Conservation (phyloP, 495 filamentous ascomycete genomes). For the Venustampulla echinocandica region DNA sequence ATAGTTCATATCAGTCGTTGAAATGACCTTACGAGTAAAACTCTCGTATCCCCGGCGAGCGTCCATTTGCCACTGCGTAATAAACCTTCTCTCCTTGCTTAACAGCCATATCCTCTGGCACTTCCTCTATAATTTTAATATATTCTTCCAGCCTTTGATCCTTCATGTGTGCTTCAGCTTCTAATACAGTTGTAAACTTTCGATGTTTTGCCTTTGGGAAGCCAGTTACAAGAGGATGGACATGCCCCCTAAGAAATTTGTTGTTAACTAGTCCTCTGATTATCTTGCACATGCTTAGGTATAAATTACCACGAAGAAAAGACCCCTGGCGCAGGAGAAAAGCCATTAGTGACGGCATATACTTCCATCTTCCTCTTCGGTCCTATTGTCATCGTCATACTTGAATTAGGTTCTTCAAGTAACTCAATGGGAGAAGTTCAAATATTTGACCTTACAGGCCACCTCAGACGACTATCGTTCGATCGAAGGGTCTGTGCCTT, state of each 20-base stretch:
- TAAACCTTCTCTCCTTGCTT: neutral
- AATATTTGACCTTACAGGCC: too few species aligned
- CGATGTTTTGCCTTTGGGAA: neutral
- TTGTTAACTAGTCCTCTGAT: neutral
- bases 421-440: too few species aligned
- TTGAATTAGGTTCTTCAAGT: too few species aligned
- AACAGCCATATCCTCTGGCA: neutral
- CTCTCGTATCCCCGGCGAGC: neutral
- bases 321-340: too few species aligned
- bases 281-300: neutral
- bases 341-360: too few species aligned
- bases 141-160: neutral
- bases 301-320: neutral
- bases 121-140: neutral
- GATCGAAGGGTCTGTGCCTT: too few species aligned
- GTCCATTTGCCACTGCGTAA: neutral
- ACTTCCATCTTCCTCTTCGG: too few species aligned
- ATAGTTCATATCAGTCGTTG: too few species aligned
- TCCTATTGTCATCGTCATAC: too few species aligned
- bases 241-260: neutral
- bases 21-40: neutral
- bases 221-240: neutral
- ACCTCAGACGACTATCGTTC: too few species aligned
- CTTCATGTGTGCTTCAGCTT: neutral
- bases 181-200: neutral